These are phyloP conservation scores for Jatropha podagrica DNA, from an alignment of 441 rosid species.

Conservation along the genomic window DNA sequence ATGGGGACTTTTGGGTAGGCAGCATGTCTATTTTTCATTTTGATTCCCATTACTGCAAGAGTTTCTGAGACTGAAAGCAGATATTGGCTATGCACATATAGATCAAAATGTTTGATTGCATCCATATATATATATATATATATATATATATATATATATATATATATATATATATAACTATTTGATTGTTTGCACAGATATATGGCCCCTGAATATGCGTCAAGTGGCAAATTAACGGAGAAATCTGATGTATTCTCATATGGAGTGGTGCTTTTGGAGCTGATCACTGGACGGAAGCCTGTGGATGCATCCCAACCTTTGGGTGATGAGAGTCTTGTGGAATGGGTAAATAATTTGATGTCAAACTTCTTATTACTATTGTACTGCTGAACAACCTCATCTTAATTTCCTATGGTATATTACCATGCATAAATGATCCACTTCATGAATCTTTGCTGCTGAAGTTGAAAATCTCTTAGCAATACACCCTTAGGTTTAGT, in stretches of 20 bases:
- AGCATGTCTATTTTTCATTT: conserved; percentile 12
- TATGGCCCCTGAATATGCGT: conserved; percentile 98
- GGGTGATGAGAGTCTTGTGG: conserved; percentile 96
- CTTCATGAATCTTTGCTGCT: conserved; percentile 3
- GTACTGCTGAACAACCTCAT: not conserved
- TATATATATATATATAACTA: conserved; percentile 8
- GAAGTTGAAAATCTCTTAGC: not conserved
- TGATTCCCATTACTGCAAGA: not conserved
- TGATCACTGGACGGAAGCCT: conserved; percentile 91
- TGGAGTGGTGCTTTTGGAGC: conserved; percentile 94
- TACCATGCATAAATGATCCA: conserved; percentile 8
- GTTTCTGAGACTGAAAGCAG: not conserved
- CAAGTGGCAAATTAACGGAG: conserved; percentile 95
- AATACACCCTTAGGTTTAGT: not conserved
- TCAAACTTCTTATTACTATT: conserved; percentile 9
- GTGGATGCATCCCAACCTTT: conserved; percentile 83
- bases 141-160: conserved; percentile 1
- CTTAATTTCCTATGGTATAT: conserved; percentile 10
- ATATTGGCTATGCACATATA: not conserved
- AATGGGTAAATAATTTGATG: conserved; percentile 64
- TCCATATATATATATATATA: no score
- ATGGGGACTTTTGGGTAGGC: conserved; percentile 99
- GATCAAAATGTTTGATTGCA: no score
- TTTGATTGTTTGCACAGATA: conserved; percentile 49
- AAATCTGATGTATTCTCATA: conserved; percentile 91